Conservation (phyloP, 2,329 filamentous ascomycete genomes). For the Sclerotiophoma versabilis region DNA sequence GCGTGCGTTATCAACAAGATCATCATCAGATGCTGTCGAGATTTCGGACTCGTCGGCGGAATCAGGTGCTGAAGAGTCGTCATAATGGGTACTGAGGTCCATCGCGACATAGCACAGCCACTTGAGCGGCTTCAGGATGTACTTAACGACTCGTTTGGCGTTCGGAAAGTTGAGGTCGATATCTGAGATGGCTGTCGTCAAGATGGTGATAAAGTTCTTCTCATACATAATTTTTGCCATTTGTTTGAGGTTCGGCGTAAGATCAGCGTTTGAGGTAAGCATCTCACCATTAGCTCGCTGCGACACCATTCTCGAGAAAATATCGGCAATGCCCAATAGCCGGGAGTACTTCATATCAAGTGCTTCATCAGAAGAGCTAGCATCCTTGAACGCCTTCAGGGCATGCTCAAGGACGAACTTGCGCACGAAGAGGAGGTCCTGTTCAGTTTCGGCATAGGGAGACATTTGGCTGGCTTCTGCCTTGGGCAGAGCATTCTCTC, state of each 20-base stretch:
- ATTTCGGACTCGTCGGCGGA: constrained; percentile 84
- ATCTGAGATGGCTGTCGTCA: constrained; percentile 92
- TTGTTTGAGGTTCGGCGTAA: constrained; percentile 73
- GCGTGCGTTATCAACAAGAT: constrained; percentile 77
- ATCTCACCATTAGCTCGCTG: constrained; percentile 51
- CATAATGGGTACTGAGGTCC: constrained; percentile 80
- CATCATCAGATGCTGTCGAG: constrained; percentile 87
- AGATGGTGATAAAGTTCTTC: constrained; percentile 88
- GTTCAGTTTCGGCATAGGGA: constrained; percentile 72
- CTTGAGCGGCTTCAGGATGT: constrained; percentile 89
- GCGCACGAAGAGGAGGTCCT: constrained; percentile 88
- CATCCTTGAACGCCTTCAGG: constrained; percentile 89
- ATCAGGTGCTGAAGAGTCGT: constrained; percentile 71
- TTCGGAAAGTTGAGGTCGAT: constrained; percentile 94
- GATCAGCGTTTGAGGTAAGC: constrained; percentile 47
- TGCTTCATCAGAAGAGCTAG: constrained; percentile 77
- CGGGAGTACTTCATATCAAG: constrained; percentile 87
- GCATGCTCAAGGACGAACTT: constrained; percentile 95
- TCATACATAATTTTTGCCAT: constrained; percentile 97
- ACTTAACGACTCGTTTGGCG: constrained; percentile 93
- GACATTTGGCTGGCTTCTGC: constrained; percentile 31
- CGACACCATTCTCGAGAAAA: constrained; percentile 92
- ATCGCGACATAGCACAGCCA: constrained; percentile 87
- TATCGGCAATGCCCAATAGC: constrained; percentile 84
- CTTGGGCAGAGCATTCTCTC: constrained; percentile 72